Percentiles rank a stretch among this genome's conserved stretches.
Conservation (phyloP, 345 rosid species). For the Nephelium lappaceum region DNA sequence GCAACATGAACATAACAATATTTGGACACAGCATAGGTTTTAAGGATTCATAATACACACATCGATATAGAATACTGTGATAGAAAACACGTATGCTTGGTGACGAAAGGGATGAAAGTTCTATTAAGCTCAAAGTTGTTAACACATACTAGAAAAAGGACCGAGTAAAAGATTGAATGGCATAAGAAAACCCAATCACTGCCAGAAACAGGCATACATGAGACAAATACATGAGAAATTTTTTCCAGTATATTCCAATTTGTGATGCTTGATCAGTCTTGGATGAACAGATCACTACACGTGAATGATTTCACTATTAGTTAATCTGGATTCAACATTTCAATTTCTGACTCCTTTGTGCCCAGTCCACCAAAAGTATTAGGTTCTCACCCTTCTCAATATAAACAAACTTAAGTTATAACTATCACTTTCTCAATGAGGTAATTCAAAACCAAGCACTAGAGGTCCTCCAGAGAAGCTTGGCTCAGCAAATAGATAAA, state of each 20-base stretch:
- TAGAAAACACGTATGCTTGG: neutral
- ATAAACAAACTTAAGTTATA: neutral
- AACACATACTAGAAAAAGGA: neutral
- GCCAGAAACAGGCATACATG: neutral
- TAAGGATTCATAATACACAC: neutral
- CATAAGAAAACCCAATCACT: neutral
- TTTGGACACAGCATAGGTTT: neutral
- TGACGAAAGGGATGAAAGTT: neutral
- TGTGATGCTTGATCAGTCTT: neutral
- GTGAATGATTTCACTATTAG: neutral
- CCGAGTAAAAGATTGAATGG: neutral
- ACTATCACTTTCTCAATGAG: neutral
- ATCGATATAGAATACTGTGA: neutral
- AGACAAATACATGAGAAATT: neutral
- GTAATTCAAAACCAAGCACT: neutral
- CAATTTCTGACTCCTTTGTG: conserved; percentile 7
- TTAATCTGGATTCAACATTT: neutral
- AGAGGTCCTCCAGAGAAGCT: neutral
- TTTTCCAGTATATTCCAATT: neutral
- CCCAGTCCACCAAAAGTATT: neutral
- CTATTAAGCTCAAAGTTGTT: neutral
- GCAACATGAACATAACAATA: neutral
- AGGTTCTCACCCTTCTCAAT: neutral
- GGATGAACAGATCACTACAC: neutral
- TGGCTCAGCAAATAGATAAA: neutral